Base-by-base conservation (phyloP, 164 flowering plant species). In the Hamamelis virginiana region DNA sequence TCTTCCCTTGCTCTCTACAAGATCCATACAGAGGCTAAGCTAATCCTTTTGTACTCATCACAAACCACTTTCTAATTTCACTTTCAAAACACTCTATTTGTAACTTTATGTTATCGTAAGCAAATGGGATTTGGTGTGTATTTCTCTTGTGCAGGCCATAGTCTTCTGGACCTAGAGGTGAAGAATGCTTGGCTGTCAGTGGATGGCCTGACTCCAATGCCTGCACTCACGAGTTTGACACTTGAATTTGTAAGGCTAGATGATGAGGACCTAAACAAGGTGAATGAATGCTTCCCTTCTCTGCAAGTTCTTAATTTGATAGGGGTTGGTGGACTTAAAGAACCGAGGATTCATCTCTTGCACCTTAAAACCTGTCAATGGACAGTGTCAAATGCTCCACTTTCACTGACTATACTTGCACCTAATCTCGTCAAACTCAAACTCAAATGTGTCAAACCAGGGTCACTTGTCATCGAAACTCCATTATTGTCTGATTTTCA, bases 121-220 rank as follows among this genome's bases (percentile, higher is more conserved):
- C 41, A 33, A 33, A 33, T 9, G 43, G 23, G 28, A 13, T 22
- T 18, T 38, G 23, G 11, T 5, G 4, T 27, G 57, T 46, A 22
- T 26, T 19, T 63, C 33, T 27, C 26, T 27, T 74, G 33, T 71
- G 70, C 79, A 83, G 85, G 89, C 48, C 43, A 60, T 44, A 38
- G 52, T 60, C 82, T 85, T 67, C 62, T 70, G 1, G 50, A 74
- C 14, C 68, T 85, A 44, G 82, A 77, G 77, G 5, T 85, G 44
- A 76, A 76, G 75, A 80, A 79, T 73, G 85, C 89, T 71, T 85
- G 89, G 86, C 73, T 85, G 23, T 85, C 86, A n/a, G 80, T 85
- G 63, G 82, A 81, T 55, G 85, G 82, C 59, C 61, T 83, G 66
- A 80, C 61, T 62, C 72, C 70, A 11, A 74, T 85, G 86, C 78